Base-by-base conservation (phyloP, 441 rosid species). In the Omphalea diandra region DNA sequence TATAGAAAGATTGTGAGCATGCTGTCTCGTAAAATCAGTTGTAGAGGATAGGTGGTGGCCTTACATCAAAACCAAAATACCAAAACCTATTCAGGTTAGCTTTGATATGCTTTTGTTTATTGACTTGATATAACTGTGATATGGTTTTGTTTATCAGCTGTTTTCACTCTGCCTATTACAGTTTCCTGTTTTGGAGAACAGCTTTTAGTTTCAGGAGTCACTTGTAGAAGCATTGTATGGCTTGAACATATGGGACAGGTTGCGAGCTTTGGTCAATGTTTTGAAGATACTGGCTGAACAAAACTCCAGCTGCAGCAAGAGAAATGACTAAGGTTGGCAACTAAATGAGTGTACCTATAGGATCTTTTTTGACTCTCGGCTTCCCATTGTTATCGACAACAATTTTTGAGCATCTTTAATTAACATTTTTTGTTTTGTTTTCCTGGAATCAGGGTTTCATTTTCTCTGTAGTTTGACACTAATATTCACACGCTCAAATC, bases 31-130 rank as follows among this genome's bases (percentile, higher is more conserved):
- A 65, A 95, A 93, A 79, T 85, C 98, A 2, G 97, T 92, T 36
- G 98, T 90, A 4, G 98, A 93, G 80, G 99, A 93, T 79, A 86
- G 98, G 47, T 90, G 87, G 87, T 93, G 98, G 99, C 99, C 99
- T 3, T 88, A 78, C 58, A 76, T 95, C 73, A 93, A 89, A 84
- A 94, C 99, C 36, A 81, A 74, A 75, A 95, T 95, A 60, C 97
- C 97, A 61, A 93, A 88, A 80, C 97, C 96, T 41, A 89, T 95
- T 70, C 96, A 87, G 99, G 99, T 88, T 67, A 68, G 79, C 54
- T 35, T 29, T 32, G 27, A 72, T 24, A 72, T 24, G 47, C 7
- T 64, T n/a, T n/a, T n/a, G n/a, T n/a, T n/a, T n/a, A n/a, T n/a
- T n/a, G 38, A n/a, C n/a, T n/a, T n/a, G n/a, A n/a, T n/a, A n/a